phyloP scores from a whole-genome alignment of 2,329 filamentous ascomycete species.

The Stagonosporopsis vannaccii region DNA sequence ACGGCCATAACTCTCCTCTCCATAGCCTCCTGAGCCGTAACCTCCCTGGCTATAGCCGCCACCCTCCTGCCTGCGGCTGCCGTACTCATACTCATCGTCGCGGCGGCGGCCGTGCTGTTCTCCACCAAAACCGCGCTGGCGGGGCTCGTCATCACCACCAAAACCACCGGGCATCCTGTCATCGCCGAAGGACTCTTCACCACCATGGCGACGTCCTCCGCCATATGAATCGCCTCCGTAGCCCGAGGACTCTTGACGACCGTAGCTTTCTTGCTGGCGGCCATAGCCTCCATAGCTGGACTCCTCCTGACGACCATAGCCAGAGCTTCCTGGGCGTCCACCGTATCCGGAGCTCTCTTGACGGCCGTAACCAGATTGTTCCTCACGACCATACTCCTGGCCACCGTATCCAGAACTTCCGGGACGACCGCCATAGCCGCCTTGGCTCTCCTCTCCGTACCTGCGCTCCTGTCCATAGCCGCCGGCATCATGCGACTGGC shows the following conservation, averaged over 20 bases:
- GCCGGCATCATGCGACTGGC: conserved; percentile 12
- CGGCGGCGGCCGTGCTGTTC: conserved; percentile 16
- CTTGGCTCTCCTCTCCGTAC: conserved; percentile 28
- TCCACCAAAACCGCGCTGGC: conserved; percentile 13
- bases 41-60: conserved; percentile 20
- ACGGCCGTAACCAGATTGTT: conserved; percentile 16
- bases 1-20: conserved; percentile 21
- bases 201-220: conserved; percentile 13
- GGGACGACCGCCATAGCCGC: conserved; percentile 8
- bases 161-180: conserved; percentile 24
- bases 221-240: conserved; percentile 8
- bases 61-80: conserved; percentile 18
- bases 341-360: conserved; percentile 18
- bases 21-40: conserved; percentile 21
- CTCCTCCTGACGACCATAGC: conserved; percentile 7
- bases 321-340: too few relatives aligned
- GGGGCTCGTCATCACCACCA: conserved; percentile 25
- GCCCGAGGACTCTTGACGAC: conserved; percentile 20
- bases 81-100: conserved; percentile 14
- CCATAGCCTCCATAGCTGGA: conserved; percentile 8
- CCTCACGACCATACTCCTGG: conserved; percentile 4
- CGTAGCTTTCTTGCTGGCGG: conserved; percentile 15
- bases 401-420: conserved; percentile 12
- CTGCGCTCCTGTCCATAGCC: conserved; percentile 31
- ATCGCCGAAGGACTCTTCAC: conserved; percentile 19